Evolutionary conservation across 192 early-diverging fungal genomes (phyloP).

Genomic region (Obelidium mucronatum): DNA sequence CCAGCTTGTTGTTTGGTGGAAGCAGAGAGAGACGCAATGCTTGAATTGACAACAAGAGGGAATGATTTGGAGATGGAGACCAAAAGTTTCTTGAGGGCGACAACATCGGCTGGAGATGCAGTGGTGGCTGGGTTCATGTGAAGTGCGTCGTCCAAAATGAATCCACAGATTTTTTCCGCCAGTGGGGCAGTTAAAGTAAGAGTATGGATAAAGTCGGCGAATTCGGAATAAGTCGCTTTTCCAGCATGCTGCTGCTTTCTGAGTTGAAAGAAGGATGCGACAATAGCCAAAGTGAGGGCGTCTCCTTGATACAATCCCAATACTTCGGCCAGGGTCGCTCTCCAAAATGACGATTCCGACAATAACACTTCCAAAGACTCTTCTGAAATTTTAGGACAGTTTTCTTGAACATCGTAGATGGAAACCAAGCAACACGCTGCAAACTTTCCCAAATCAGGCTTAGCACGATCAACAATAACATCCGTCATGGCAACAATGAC

Average conservation of each 20-base stretch:
- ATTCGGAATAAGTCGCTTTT: not conserved
- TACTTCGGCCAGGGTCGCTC: not conserved
- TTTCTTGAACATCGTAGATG: constrained; percentile 24
- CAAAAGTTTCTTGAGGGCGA: constrained; percentile 18
- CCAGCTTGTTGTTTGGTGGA: constrained; percentile 1
- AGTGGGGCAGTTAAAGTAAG: constrained; percentile 13
- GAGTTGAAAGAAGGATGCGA: constrained; percentile 14
- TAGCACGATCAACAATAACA: constrained; percentile 47
- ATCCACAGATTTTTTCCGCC: constrained; percentile 5
- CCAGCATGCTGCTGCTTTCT: not conserved
- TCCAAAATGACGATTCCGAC: constrained; percentile 6
- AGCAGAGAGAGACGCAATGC: constrained; percentile 5
- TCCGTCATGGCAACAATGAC: constrained; percentile 53
- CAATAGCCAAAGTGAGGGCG: not conserved
- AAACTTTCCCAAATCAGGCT: constrained; percentile 31
- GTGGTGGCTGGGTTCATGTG: not conserved
- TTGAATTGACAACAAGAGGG: constrained; percentile 20
- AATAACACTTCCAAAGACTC: not conserved
- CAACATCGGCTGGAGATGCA: not conserved
- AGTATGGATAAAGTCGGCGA: constrained; percentile 12
- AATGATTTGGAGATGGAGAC: constrained; percentile 24
- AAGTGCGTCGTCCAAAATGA: constrained; percentile 8
- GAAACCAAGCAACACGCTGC: constrained; percentile 35
- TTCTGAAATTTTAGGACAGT: not conserved
- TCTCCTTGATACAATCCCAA: constrained; percentile 28